Conservation (phyloP, 2,329 filamentous ascomycete species). For the Xylariaceae sp. region DNA sequence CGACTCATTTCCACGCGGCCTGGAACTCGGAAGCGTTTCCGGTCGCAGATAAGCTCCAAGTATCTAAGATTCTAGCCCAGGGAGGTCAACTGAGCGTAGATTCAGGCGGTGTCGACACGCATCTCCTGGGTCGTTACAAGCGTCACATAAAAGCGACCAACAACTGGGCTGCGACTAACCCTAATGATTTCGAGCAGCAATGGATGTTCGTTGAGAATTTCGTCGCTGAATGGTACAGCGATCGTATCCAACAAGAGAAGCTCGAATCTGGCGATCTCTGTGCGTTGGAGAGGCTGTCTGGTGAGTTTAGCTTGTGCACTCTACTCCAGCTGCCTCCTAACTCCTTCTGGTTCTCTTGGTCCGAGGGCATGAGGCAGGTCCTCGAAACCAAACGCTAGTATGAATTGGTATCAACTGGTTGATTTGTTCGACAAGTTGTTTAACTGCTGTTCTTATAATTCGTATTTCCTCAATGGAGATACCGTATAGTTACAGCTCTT, state of each 20-base stretch:
- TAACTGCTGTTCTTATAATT: too few species aligned
- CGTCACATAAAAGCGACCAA: background rate
- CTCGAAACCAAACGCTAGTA: too few species aligned
- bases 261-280: too few species aligned
- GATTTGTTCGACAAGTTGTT: too few species aligned
- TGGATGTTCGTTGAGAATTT: background rate
- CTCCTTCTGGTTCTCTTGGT: constrained; percentile 9
- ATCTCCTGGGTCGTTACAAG: background rate
- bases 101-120: accelerated
- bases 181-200: background rate
- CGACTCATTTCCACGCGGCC: too few species aligned
- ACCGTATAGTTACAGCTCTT: too few species aligned
- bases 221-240: background rate
- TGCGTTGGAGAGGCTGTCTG: too few species aligned
- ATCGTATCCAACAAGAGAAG: background rate
- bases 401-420: too few species aligned
- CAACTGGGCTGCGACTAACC: background rate
- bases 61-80: background rate
- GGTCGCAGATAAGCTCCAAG: background rate
- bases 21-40: constrained; percentile 5
- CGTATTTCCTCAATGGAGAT: too few species aligned
- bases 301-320: too few species aligned
- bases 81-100: background rate
- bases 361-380: constrained; percentile 1
- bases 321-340: background rate